Evolutionary conservation across 192 early-diverging fungal genomes (phyloP), one percentile per base, ranked within the genome.

Genomic region (Lobosporangium transversale): DNA sequence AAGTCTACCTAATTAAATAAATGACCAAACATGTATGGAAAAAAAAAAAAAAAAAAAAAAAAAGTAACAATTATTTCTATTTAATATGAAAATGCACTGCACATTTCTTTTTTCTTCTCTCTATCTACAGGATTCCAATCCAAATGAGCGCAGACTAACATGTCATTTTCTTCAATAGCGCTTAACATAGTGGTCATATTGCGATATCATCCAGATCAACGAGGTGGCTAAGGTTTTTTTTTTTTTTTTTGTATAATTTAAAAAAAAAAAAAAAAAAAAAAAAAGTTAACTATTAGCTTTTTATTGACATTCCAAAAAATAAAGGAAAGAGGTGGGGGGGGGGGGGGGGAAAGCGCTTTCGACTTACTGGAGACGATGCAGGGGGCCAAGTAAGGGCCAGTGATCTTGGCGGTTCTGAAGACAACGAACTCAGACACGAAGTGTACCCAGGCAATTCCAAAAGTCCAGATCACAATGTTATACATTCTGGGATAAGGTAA

Each of bases 381-480:
- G 21, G 91, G 90, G 32, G 87, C 86, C 66, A 92, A 47, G 58
- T 85, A 89, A 1, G 89, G 88, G 14, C 87, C 84, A 2, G 84
- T 85, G 55, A 92, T 56, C 67, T 87, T 88, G 66, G 83, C 74
- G 20, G 84, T 85, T 40, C 73, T 73, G 84, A 88, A 94, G 11
- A 89, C 80, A 31, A 90, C 57, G 40, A 87, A 79, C 79, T 94
- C 92, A 29, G 86, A 82, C 44, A 84, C 54, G 80, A 89, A 94
- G 70, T 94, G 91, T 7, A 83, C 51, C 66, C 86, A 85, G 5
- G 89, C 92, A 64, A 92, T 90, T 14, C 85, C 85, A 53, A 89
- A 93, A 11, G 92, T 89, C 85, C 87, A 89, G 44, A 91, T 80
- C 14, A 63, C 68, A 24, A 88, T 70, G 30, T 85, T 65, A 43